Evolutionary conservation across 805 yeast genomes (phyloP), one percentile per base, ranked within the genome.

Genomic region (Kuraishia piskuri): DNA sequence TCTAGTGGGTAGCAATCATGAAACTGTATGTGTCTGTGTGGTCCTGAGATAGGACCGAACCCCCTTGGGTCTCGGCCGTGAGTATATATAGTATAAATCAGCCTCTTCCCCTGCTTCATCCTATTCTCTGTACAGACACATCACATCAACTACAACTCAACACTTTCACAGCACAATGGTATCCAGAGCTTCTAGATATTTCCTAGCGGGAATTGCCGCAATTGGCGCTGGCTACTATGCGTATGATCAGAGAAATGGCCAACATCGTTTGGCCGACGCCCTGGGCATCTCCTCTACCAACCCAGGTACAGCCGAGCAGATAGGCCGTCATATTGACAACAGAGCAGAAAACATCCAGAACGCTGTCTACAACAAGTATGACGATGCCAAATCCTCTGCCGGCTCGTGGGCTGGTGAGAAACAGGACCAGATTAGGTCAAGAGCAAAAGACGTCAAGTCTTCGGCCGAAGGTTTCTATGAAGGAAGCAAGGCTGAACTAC

Each of bases 161-260:
- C 14, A 21, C 19, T n/a, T 12, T 3, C 40, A 8, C 23, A 3
- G 22, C 24, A 23, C 50, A 45, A 51, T 51, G 53, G 53, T 51
- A 19, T 23, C 53, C 14, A 24, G 46, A 46, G 45, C 50, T 17
- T 26, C 50, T 17, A 46, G 22, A 46, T n/a, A 45, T 17, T 46
- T 51, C 10, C 20, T 49, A 19, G 53, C 53, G 17, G 58, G 58
- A 20, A 54, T 51, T 21, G 58, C 58, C 9, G 58, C 56, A 9
- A 55, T 53, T 3, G 58, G 58, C 22, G 54, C 50, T 19, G 58
- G 53, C 23, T 56, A 51, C 44, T 54, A 53, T 26, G 12, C 53
- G 19, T 56, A 53, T 25, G 57, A 54, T 19, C 50, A 53, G 22
- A 54, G 46, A 45, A 49, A 49, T 36, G 51, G 51, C 5, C 21